Conservation (phyloP, 306 rosid species). For the Quercus variabilis region DNA sequence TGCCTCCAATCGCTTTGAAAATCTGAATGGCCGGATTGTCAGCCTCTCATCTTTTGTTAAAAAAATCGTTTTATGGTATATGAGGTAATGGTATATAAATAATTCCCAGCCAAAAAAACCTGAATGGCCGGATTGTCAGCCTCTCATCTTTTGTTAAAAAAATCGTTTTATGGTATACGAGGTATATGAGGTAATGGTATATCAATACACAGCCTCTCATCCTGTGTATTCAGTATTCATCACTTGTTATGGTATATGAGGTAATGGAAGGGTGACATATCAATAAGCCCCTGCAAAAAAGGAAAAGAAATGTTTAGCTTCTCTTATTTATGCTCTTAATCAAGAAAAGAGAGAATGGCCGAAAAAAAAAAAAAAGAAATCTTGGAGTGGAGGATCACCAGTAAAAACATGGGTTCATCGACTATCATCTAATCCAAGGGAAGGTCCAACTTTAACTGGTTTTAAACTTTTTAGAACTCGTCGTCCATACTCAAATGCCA, state of each 20-base stretch:
- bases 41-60: no score
- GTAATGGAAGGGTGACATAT: background rate
- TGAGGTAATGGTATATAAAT: no score
- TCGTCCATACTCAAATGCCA: constrained; percentile 43
- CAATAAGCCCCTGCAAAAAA: constrained; percentile 11
- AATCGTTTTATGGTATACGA: no score
- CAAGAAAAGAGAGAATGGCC: background rate
- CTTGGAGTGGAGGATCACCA: constrained; percentile 25
- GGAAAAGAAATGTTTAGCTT: background rate
- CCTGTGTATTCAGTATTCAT: background rate
- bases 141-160: no score
- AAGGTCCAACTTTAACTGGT: constrained; percentile 57
- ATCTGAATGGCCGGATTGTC: no score
- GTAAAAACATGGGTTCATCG: constrained; percentile 14
- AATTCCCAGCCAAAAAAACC: no score
- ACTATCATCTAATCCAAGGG: constrained; percentile 29
- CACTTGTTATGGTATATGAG: background rate
- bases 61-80: no score
- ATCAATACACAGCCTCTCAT: no score
- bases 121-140: no score
- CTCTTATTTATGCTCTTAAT: background rate
- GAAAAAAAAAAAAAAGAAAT: background rate
- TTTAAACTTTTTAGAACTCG: constrained; percentile 49
- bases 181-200: no score
- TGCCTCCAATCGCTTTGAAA: background rate